Evolutionary conservation across 257 asterid species (phyloP), one percentile per base, ranked within the genome.

Genomic region (Solanum clarkiae): DNA sequence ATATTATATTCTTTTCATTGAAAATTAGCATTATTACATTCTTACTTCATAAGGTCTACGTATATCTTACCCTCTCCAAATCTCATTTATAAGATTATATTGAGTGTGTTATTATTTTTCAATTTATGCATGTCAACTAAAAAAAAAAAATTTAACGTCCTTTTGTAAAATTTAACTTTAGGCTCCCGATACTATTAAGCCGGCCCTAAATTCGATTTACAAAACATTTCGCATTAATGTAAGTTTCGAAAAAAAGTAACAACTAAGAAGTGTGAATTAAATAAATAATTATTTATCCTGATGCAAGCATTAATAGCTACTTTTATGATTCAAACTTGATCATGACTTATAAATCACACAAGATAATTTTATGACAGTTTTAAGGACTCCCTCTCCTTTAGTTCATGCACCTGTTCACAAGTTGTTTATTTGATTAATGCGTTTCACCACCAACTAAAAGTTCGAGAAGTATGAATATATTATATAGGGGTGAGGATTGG

Each of bases 351-450:
- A 15, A 0, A 7, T 65, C 0, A 26, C 0, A 62, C 0, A 8
- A 60, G 11, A 60, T 26, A 10, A 57, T 4, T 20, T 20, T 20
- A 57, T 57, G 2, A 13, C 2, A 2, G 6, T 1, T 56, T 57
- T 0, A 3, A 57, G 18, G 22, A 57, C 13, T 47, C 14, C 11
- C 53, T 10, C 14, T 60, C 4, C 3, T 36, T 36, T n/a, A 72
- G 80, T 72, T 13, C 81, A 74, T 74, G 60, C 81, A 74, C 60
- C 81, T 74, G 44, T 77, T 24, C 17, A 53, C 26, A 77, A 77
- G 47, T 51, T 26, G 51, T 26, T 77, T 8, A 16, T 77, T 49
- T 49, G 51, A 75, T 75, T 49, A 75, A 79, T 79, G 47, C 24
- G 17, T 53, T 32, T 79, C 65, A 79, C 82, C 82, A 79, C 26